phyloP scores from a whole-genome alignment of 768 basidiomycete genomes.

The Lentinula raphanica region DNA sequence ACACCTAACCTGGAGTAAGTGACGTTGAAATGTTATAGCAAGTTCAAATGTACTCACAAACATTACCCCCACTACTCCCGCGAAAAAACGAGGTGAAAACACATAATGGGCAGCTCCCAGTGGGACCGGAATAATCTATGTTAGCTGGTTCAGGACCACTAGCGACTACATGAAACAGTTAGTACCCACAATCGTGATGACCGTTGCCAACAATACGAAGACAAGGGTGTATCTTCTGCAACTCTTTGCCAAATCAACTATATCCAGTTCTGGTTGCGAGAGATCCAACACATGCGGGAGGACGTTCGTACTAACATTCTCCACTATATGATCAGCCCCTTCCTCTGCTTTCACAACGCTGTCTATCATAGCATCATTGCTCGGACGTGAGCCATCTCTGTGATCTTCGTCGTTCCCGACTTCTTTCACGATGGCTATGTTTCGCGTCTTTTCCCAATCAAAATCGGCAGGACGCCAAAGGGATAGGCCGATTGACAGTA shows the following conservation, averaged over 20 bases:
- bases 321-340: not conserved
- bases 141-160: not conserved
- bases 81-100: not conserved
- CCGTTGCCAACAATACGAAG: not conserved
- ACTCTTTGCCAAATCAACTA: not conserved
- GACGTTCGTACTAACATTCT: no score
- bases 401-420: not conserved
- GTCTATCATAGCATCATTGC: not conserved
- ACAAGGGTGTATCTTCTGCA: not conserved
- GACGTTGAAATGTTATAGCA: not conserved
- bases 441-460: constrained; percentile 20
- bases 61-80: not conserved
- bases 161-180: no score
- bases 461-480: constrained; percentile 22
- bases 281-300: no score
- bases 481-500: constrained; percentile 18
- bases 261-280: not conserved
- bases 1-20: not conserved
- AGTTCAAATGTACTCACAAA: not conserved
- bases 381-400: not conserved
- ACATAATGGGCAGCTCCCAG: not conserved
- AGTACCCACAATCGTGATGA: not conserved
- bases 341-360: not conserved
- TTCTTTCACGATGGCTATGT: constrained; percentile 12
- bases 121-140: not conserved